A percentile compares a stretch with the other conserved stretches of the same genome.
Conservation (phyloP, 140 eudicot species). For the Cichorium intybus region DNA sequence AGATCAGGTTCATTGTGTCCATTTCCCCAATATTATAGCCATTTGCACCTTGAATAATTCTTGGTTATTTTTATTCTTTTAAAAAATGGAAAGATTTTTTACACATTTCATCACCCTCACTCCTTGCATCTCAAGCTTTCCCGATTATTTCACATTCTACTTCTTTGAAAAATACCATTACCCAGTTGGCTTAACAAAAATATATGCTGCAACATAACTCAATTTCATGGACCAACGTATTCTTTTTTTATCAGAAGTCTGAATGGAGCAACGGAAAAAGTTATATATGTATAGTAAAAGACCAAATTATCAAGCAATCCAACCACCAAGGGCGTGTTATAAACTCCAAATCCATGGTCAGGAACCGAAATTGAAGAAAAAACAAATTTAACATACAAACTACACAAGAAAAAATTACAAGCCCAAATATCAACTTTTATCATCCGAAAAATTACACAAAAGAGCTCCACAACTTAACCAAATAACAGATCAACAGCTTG, state of each 20-base stretch:
- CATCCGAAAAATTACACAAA: neutral
- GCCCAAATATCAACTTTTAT: neutral
- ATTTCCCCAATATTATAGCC: no score
- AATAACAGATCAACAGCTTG: constrained; percentile 6
- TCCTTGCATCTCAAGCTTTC: neutral
- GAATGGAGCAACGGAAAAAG: neutral
- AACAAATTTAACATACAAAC: neutral
- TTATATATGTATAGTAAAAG: neutral
- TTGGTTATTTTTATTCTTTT: no score
- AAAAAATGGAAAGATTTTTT: no score
- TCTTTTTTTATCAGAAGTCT: no score
- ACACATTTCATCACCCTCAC: neutral
- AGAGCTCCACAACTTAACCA: constrained; percentile 7
- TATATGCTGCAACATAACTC: no score
- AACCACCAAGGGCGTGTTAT: neutral
- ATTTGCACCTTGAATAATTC: no score
- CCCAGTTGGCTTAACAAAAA: neutral
- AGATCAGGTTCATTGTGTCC: no score
- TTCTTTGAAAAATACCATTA: no score
- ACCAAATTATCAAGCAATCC: neutral
- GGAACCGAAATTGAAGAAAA: neutral
- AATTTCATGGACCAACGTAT: no score
- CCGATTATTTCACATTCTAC: no score
- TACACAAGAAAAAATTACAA: neutral
- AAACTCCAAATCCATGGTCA: neutral